These are phyloP conservation scores for Ustilago xerochloae DNA, from an alignment of 1,284 basidiomycete species.

Conservation along the genomic window DNA sequence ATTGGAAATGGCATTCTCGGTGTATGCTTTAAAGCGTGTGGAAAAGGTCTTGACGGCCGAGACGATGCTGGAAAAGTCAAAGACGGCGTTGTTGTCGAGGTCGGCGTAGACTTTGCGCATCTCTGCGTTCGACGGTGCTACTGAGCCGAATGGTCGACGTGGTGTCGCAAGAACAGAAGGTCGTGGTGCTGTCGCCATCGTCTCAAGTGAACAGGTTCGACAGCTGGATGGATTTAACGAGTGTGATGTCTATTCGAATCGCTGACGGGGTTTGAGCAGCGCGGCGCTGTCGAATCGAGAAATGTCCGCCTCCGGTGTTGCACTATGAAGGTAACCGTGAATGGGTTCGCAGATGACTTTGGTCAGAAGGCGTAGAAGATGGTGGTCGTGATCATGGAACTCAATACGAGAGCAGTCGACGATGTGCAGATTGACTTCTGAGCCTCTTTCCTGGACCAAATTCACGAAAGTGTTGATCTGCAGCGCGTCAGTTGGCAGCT, in stretches of 20 bases:
- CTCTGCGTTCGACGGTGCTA: constrained; percentile 40
- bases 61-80: constrained; percentile 58
- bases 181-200: constrained; percentile 33
- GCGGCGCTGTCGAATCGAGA: too few relatives aligned
- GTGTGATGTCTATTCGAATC: too few relatives aligned
- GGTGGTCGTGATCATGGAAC: constrained; percentile 9
- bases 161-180: constrained; percentile 43
- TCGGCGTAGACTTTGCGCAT: constrained; percentile 48
- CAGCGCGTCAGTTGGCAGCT: constrained; percentile 5
- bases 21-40: constrained; percentile 52
- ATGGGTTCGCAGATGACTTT: not conserved
- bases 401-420: not conserved
- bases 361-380: not conserved
- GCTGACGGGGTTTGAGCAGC: too few relatives aligned
- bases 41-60: constrained; percentile 47
- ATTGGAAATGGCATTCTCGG: constrained; percentile 52
- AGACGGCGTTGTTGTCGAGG: constrained; percentile 47
- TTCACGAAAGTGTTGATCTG: constrained; percentile 22
- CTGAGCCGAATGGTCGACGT: constrained; percentile 33
- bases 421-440: not conserved
- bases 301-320: too few relatives aligned
- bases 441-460: not conserved
- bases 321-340: not conserved
- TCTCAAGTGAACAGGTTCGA: not conserved
- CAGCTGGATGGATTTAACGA: too few relatives aligned